phyloP scores from a whole-genome alignment of 2,329 filamentous ascomycete genomes.

The Purpureocillium lavendulum region DNA sequence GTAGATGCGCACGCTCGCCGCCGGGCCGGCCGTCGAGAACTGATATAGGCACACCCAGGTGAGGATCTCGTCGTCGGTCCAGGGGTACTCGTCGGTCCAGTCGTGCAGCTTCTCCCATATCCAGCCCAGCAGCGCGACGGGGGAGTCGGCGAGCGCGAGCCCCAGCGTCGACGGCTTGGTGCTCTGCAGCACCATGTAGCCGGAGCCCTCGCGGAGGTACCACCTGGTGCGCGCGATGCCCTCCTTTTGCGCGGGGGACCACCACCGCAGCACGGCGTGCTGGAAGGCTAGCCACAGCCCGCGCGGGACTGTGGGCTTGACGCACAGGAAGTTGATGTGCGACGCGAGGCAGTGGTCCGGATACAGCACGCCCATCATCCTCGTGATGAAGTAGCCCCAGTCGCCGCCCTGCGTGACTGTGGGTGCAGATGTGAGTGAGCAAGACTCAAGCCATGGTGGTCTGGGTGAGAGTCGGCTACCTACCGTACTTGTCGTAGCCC shows the following conservation, averaged over 20 bases:
- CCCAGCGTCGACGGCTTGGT: slow-evolving; percentile 68
- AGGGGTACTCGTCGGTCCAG: slow-evolving; percentile 65
- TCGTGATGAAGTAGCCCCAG: slow-evolving; percentile 61
- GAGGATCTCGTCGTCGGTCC: slow-evolving; percentile 68
- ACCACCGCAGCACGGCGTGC: neutral
- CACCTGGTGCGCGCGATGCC: slow-evolving; percentile 40
- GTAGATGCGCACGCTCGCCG: slow-evolving; percentile 61
- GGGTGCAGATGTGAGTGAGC: too few species aligned
- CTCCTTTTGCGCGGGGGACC: neutral
- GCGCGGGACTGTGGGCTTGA: neutral
- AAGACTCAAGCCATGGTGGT: too few species aligned
- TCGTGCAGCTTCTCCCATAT: slow-evolving; percentile 70
- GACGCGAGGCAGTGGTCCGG: slow-evolving; percentile 42
- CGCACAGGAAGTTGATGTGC: slow-evolving; percentile 34
- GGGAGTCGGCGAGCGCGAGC: slow-evolving; percentile 61
- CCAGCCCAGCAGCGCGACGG: slow-evolving; percentile 65
- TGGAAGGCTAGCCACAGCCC: neutral
- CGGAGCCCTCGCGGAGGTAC: slow-evolving; percentile 47
- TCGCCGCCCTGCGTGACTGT: slow-evolving; percentile 56
- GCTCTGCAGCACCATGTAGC: slow-evolving; percentile 27
- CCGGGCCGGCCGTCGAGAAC: slow-evolving; percentile 61
- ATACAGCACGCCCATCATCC: slow-evolving; percentile 51
- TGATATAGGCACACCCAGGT: slow-evolving; percentile 69
- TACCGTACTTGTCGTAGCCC: slow-evolving; percentile 39
- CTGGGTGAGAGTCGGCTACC: too few species aligned